Evolutionary conservation across 352 stramenopile species (phyloP).

Genomic region (Phytophthora sp.): DNA sequence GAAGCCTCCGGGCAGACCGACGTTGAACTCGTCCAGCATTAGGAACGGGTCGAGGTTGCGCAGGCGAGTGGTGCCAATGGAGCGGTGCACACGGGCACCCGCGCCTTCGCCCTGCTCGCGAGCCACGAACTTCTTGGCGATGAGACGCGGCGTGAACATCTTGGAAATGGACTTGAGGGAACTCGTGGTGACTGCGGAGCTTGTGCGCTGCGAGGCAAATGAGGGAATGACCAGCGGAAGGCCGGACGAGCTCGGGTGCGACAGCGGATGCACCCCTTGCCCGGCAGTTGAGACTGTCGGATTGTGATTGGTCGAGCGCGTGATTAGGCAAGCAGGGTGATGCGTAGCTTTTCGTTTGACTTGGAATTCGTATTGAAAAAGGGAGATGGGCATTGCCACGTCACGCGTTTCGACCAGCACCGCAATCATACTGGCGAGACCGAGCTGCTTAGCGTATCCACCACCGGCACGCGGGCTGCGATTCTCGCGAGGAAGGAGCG

Average conservation of each 20-base stretch:
- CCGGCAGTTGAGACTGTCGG: constrained; percentile 16
- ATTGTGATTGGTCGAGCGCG: too few relatives aligned
- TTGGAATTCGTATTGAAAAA: constrained; percentile 12
- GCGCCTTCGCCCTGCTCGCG: constrained; percentile 42
- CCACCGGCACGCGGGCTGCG: constrained; percentile 12
- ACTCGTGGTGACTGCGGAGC: constrained; percentile 12
- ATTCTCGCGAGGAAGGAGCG: background rate
- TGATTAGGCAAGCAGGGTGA: constrained; percentile 16
- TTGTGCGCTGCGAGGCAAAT: constrained; percentile 9
- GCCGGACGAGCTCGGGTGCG: background rate
- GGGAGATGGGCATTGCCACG: constrained; percentile 13
- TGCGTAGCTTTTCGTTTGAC: constrained; percentile 4
- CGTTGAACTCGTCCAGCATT: constrained; percentile 57
- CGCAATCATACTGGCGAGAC: constrained; percentile 28
- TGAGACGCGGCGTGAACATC: constrained; percentile 35
- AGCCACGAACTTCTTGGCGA: constrained; percentile 41
- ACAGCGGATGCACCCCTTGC: background rate
- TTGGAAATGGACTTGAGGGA: constrained; percentile 22
- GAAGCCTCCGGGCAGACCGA: constrained; percentile 75
- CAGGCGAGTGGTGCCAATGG: constrained; percentile 35
- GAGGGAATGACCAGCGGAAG: constrained; percentile 14
- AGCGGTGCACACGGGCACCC: constrained; percentile 43
- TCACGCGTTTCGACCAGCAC: constrained; percentile 25
- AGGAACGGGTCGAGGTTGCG: constrained; percentile 59
- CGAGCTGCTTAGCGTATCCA: too few relatives aligned